These are phyloP conservation scores for Quillaja saponaria DNA, from an alignment of 306 rosid genomes.

Conservation along the genomic window DNA sequence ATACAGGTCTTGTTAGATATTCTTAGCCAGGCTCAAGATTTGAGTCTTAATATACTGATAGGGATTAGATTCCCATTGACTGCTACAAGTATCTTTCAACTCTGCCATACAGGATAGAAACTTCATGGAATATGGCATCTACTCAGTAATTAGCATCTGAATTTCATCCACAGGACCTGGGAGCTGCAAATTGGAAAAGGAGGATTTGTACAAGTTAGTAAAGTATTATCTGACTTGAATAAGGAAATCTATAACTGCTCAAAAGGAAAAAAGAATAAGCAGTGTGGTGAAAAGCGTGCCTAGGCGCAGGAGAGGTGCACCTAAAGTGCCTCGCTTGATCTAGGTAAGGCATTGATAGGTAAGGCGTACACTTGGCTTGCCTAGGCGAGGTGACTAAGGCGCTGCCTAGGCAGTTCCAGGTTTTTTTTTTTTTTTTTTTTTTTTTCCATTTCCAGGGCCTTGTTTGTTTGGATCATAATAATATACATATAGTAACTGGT, in stretches of 20 bases:
- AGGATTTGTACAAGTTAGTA: conserved; percentile 27
- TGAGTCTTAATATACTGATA: conserved; percentile 27
- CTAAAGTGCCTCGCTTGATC: too few relatives aligned
- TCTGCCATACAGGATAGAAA: background rate
- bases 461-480: too few relatives aligned
- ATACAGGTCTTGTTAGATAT: conserved; percentile 15
- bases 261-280: too few relatives aligned
- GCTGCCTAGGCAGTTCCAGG: too few relatives aligned
- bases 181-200: conserved; percentile 62
- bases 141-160: conserved; percentile 85
- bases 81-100: conserved; percentile 35
- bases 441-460: too few relatives aligned
- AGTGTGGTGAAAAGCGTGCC: too few relatives aligned
- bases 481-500: too few relatives aligned
- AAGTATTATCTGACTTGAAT: background rate
- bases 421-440: too few relatives aligned
- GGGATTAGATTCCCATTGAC: conserved; percentile 20
- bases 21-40: conserved; percentile 33
- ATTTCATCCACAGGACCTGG: conserved; percentile 60
- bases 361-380: too few relatives aligned
- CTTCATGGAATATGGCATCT: conserved; percentile 26
- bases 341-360: too few relatives aligned
- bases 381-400: background rate
- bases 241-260: background rate
- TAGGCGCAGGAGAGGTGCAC: too few relatives aligned